phyloP scores from a whole-genome alignment of 345 rosid genomes.

The Hibiscus trionum region DNA sequence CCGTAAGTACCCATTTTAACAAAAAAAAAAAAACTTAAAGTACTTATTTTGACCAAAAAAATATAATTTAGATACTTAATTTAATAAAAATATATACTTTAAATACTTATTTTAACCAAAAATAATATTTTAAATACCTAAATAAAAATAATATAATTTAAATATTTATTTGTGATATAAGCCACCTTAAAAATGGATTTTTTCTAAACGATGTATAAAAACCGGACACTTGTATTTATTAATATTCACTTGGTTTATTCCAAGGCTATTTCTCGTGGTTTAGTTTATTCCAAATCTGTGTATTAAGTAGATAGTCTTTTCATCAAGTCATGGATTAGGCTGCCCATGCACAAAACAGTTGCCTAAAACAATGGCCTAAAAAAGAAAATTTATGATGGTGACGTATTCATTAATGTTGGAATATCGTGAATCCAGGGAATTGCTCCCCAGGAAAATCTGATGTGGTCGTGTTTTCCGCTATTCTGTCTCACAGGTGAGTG shows the following conservation, averaged over 20 bases:
- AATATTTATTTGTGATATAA: no score
- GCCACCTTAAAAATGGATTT: neutral
- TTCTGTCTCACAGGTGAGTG: neutral
- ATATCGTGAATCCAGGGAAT: neutral
- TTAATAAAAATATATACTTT: no score
- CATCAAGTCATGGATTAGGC: conserved; percentile 9
- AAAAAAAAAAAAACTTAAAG: no score
- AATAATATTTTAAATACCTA: no score
- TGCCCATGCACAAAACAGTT: neutral
- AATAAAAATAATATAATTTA: no score
- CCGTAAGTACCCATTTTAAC: no score
- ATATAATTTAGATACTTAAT: no score
- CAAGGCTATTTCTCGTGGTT: neutral
- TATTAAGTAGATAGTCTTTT: neutral
- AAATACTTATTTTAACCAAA: no score
- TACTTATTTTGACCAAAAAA: no score
- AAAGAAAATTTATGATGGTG: neutral
- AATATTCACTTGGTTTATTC: neutral
- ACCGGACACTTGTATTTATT: neutral
- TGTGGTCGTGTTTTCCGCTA: conserved; percentile 15
- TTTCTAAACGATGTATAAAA: neutral
- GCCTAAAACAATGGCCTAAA: neutral
- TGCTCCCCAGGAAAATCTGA: neutral
- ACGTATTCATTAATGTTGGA: neutral
- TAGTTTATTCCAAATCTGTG: neutral